Evolutionary conservation across 2,329 filamentous ascomycete species (phyloP).

Genomic region (Bipolaris oryzae): DNA sequence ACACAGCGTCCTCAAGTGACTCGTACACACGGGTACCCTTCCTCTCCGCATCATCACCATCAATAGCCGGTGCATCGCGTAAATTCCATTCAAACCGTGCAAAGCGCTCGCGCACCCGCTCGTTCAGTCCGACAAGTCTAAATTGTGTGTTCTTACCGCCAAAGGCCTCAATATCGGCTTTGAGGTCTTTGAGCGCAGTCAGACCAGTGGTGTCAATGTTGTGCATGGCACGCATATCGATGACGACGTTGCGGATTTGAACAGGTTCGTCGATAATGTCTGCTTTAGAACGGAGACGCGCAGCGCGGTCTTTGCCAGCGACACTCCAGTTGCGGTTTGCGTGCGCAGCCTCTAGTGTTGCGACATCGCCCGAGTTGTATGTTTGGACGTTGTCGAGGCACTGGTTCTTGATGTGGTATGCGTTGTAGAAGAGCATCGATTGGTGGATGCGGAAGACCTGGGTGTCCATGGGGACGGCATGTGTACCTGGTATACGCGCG

Average conservation of each 20-base stretch:
- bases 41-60: conserved; percentile 1
- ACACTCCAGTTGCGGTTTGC: conserved; percentile 62
- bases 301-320: conserved; percentile 56
- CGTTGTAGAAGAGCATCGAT: conserved; percentile 67
- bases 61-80: conserved; percentile 10
- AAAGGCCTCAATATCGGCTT: conserved; percentile 57
- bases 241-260: conserved; percentile 56
- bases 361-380: conserved; percentile 51
- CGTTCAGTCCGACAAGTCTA: conserved; percentile 57
- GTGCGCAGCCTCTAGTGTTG: conserved; percentile 44
- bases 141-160: conserved; percentile 56
- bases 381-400: conserved; percentile 60
- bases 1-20: conserved; percentile 23
- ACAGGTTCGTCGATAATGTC: conserved; percentile 43
- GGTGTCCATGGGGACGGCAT: conserved; percentile 54
- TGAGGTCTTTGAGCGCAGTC: conserved; percentile 56
- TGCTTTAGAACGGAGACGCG: conserved; percentile 52
- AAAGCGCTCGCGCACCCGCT: conserved; percentile 46
- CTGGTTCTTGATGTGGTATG: conserved; percentile 58
- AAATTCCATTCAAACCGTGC: conserved; percentile 44
- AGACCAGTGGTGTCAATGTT: conserved; percentile 62
- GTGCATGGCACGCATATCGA: conserved; percentile 60
- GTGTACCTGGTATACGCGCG: conserved; percentile 12
- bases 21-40: conserved; percentile 24
- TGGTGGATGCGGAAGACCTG: conserved; percentile 64